Conservation (phyloP, 352 stramenopile species). For the Globisporangium rhizosaccharum region DNA sequence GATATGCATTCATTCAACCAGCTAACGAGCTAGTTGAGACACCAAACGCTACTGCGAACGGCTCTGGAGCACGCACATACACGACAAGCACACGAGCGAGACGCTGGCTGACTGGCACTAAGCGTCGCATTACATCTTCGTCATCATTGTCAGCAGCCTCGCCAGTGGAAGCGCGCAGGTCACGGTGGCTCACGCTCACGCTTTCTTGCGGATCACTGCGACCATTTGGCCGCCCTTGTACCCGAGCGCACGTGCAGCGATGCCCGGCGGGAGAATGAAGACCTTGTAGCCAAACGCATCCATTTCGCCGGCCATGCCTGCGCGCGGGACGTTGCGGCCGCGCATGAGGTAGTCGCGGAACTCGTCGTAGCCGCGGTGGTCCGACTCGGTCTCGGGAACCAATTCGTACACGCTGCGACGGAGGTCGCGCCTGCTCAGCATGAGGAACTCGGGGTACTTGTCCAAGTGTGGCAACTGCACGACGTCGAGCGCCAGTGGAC, state of each 20-base stretch:
- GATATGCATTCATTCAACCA: too few species aligned
- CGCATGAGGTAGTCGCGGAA: conserved; percentile 60
- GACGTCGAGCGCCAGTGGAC: conserved; percentile 58
- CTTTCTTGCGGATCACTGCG: conserved; percentile 43
- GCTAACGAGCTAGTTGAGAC: too few species aligned
- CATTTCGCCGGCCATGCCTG: conserved; percentile 51
- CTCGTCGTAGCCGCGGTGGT: conserved; percentile 51
- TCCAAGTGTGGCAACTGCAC: conserved; percentile 52
- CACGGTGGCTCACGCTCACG: conserved; percentile 1
- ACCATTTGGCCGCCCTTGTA: conserved; percentile 73
- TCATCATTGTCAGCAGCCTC: neutral
- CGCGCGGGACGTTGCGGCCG: conserved; percentile 41
- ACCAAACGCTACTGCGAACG: too few species aligned
- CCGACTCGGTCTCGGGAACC: conserved; percentile 42
- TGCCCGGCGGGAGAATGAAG: conserved; percentile 67
- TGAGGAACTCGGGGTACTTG: conserved; percentile 60
- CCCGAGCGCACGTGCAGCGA: conserved; percentile 52
- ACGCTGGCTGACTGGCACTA: too few species aligned
- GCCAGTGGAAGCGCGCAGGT: neutral
- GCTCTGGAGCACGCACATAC: too few species aligned
- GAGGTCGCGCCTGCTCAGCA: conserved; percentile 45
- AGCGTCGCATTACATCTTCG: neutral
- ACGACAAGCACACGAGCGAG: too few species aligned
- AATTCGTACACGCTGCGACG: conserved; percentile 64
- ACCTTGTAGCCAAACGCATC: conserved; percentile 64